phyloP scores from a whole-genome alignment of 176 grass and related monocot species.

The Calamus simplicifolius region DNA sequence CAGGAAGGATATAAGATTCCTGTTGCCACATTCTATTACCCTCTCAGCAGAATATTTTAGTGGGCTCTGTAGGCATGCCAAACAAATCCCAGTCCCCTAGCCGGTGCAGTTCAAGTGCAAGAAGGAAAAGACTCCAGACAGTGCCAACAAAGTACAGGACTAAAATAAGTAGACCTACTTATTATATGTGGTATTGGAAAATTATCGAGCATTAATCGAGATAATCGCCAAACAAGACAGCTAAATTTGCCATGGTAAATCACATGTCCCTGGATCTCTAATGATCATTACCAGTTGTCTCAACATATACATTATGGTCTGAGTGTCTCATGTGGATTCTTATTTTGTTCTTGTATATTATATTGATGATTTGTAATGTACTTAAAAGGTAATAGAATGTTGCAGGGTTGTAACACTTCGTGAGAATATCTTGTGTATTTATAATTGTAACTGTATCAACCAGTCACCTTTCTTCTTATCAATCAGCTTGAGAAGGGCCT shows the following conservation, averaged over 20 bases:
- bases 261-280: constrained; percentile 3
- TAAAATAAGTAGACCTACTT: constrained; percentile 15
- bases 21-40: background rate
- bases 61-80: constrained; percentile 12
- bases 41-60: constrained; percentile 17
- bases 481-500: too few species aligned
- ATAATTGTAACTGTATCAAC: too few species aligned
- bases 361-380: too few species aligned
- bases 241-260: constrained; percentile 1
- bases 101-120: constrained; percentile 20
- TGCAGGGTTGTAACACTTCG: too few species aligned
- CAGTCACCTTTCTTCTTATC: too few species aligned
- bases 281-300: constrained; percentile 9
- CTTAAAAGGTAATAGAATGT: too few species aligned
- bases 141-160: constrained; percentile 16
- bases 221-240: constrained; percentile 1
- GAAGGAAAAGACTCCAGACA: constrained; percentile 23
- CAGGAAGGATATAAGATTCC: constrained; percentile 16
- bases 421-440: too few species aligned
- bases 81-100: constrained; percentile 5
- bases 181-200: constrained; percentile 2
- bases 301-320: too few species aligned
- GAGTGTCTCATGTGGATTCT: too few species aligned
- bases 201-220: constrained; percentile 4
- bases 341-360: too few species aligned